Conservation (phyloP, 2,329 filamentous ascomycete species). For the Colletotrichum ledebouriae region DNA sequence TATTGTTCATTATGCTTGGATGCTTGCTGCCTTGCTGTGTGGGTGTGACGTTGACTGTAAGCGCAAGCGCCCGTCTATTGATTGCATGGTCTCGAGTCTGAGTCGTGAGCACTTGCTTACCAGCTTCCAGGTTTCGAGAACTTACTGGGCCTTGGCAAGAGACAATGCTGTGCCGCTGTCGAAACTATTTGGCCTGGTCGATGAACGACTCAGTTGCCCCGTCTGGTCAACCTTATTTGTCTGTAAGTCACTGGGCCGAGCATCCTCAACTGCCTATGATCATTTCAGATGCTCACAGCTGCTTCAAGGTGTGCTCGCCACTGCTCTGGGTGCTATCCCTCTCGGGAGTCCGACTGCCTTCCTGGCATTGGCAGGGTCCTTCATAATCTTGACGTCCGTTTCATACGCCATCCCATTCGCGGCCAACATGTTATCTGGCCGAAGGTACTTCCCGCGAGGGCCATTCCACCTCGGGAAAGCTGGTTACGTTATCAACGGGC, state of each 20-base stretch:
- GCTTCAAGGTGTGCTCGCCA: conserved; percentile 57
- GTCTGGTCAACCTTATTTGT: conserved; percentile 70
- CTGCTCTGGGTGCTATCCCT: conserved; percentile 68
- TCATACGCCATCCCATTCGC: conserved; percentile 64
- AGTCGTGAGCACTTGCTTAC: neutral
- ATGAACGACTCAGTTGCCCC: conserved; percentile 68
- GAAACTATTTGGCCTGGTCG: conserved; percentile 53
- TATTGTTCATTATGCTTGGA: conserved; percentile 69
- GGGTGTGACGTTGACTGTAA: conserved; percentile 64
- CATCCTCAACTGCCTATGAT: neutral
- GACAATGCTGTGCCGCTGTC: conserved; percentile 72
- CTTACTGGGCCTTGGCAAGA: conserved; percentile 68
- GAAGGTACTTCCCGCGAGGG: conserved; percentile 64
- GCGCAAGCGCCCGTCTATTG: conserved; percentile 1
- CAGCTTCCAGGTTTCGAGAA: conserved; percentile 44
- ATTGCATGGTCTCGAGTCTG: neutral
- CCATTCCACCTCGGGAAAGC: conserved; percentile 66
- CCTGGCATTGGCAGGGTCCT: conserved; percentile 69
- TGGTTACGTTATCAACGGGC: conserved; percentile 63
- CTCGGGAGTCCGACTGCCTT: conserved; percentile 68
- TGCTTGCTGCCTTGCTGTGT: conserved; percentile 63
- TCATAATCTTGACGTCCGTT: conserved; percentile 67
- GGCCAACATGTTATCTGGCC: conserved; percentile 66
- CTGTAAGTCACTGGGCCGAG: conserved; percentile 41
- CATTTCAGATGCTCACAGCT: neutral